Base-by-base conservation (phyloP, 176 grass and related monocot genomes). In the Zoysia japonica region DNA sequence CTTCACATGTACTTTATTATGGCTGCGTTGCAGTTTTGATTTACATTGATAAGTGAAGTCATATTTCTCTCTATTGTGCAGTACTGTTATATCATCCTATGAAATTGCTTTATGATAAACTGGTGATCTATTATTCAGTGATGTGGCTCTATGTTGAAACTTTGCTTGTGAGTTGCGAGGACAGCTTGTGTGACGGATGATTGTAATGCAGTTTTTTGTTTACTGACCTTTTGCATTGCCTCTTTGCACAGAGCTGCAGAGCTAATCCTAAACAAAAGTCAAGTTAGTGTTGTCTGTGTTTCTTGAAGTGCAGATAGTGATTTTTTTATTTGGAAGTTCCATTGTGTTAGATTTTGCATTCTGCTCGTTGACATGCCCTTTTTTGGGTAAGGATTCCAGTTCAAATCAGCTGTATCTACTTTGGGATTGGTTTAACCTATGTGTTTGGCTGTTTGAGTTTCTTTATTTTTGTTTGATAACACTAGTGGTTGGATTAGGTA, bases 1-100 rank as follows among this genome's bases (percentile, higher is more conserved):
- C 72, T 81, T 84, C 72, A 74, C 67, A 68, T 89, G 83, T 86
- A 89, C 52, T 82, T 74, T 48, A 17, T 20, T 67, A 72, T 85
- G 51, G 74, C 78, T 85, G 78, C 74, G 61, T 73, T 82, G 83
- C 78, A 85, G 67, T 66, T 77, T 65, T 12, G 51, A 52, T 85
- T 85, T 72, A 63, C 80, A 63, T 88, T 73, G 61, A 68, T 74
- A 68, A 52, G 68, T 40, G 73, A 78, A 14, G 46, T 62, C 15
- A 16, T 7, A 2, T 61, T 75, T 76, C 9, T 74, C 35, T 68
- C n/a, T 84, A 42, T 80, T 69, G 56, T 89, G 65, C 71, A 36
- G 50, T 11, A 51, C 42, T 59, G 2, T 43, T 11, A 46, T 51
- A 70, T 4, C 81, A 4, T 77, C 57, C 35, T 38, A 20, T 72